Base-by-base conservation (phyloP, 2,329 filamentous ascomycete species). In the Seiridium unicorne region DNA sequence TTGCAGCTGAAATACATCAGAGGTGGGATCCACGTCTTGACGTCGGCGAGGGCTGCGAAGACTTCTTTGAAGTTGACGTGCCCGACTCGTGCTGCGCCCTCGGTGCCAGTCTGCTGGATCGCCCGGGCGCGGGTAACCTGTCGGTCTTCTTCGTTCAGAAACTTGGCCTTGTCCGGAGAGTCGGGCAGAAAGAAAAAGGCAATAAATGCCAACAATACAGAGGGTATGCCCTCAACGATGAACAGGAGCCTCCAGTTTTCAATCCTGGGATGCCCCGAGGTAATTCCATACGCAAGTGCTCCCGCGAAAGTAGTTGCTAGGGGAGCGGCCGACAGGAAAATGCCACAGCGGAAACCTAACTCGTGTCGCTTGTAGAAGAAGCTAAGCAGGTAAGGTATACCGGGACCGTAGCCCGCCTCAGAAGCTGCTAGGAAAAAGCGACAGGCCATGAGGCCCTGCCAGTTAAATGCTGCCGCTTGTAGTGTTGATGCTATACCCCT, bases 301-400 rank as follows among this genome's bases (percentile, higher is more conserved):
- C 88, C 88, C 0, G 88, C 86, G 66, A 91, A 91, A 4, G 85
- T 87, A 51, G 87, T 90, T 3, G 88, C 88, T 11, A 91, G 76
- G 1, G 89, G 88, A 0, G 87, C 88, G 13, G 76, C 73, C 66
- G 74, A 72, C 32, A 73, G 64, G 49, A 69, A 73, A 48, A 73
- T 61, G 32, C 71, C 70, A 44, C 69, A 72, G 2, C 79, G 71
- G 3, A 79, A 70, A 0, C 78, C 79, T 1, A 81, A 69, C 60
- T 81, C 78, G 38, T 77, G 76, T 31, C 78, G 74, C 31, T 77
- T 77, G 63, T 74, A 75, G 62, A 74, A 74, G 63, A 74, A 74
- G 1, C 72, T 73, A 18, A 74, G 67, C 8, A 74, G 62, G 48
- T 73, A 74, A 2, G 72, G 70, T 13, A 73, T 62, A 2, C 72